Evolutionary conservation across 2,329 filamentous ascomycete species (phyloP).

Genomic region (Berkeleyomyces rouxiae): DNA sequence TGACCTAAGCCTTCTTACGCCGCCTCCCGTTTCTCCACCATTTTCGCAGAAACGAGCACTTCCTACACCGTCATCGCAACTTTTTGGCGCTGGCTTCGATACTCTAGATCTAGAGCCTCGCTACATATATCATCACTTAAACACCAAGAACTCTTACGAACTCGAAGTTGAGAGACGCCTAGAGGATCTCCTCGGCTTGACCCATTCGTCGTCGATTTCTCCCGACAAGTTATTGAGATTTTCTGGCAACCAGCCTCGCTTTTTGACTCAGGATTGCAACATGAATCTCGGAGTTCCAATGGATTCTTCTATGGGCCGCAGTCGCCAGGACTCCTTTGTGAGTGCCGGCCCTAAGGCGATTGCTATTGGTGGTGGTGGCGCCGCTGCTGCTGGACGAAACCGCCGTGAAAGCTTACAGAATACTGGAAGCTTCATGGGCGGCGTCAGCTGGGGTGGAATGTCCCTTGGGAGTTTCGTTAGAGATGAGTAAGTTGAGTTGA

Average conservation of each 20-base stretch:
- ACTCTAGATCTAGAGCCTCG: not conserved
- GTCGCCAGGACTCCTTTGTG: slow-evolving; percentile 48
- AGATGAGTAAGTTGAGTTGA: slow-evolving; percentile 63
- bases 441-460: slow-evolving; percentile 93
- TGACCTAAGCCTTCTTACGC: not conserved
- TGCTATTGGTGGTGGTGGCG: slow-evolving; percentile 47
- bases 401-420: slow-evolving; percentile 38
- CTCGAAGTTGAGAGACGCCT: not conserved
- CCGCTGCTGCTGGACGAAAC: slow-evolving; percentile 38
- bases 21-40: not conserved
- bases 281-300: slow-evolving; percentile 45
- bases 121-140: not conserved
- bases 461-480: slow-evolving; percentile 94
- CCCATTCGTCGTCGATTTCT: not conserved
- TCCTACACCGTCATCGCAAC: not conserved
- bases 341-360: slow-evolving; percentile 50
- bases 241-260: slow-evolving; percentile 2
- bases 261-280: slow-evolving; percentile 23
- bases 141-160: not conserved
- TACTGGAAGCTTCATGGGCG: slow-evolving; percentile 51
- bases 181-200: not conserved
- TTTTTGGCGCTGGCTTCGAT: not conserved
- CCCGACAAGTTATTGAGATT: not conserved
- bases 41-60: not conserved
- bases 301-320: slow-evolving; percentile 39